Evolutionary conservation across 2,329 filamentous ascomycete species (phyloP).

Genomic region (Mariannaea sp.): DNA sequence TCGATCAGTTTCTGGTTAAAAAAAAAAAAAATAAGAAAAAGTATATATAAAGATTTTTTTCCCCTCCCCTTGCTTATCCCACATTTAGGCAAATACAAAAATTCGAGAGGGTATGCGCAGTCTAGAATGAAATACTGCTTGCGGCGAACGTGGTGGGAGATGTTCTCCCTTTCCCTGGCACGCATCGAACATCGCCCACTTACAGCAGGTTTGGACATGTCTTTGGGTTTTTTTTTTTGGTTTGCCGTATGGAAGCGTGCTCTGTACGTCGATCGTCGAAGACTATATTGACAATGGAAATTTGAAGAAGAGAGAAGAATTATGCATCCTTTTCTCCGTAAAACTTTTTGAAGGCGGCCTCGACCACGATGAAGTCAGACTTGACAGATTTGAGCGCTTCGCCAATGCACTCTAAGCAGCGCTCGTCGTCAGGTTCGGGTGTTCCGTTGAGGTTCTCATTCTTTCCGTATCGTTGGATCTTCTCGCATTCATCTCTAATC

Average conservation of each 20-base stretch:
- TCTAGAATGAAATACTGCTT: slow-evolving; percentile 8
- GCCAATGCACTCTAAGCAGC: slow-evolving; percentile 71
- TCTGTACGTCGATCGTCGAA: slow-evolving; percentile 4
- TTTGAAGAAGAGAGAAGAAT: neutral
- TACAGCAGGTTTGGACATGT: neutral
- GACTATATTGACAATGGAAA: neutral
- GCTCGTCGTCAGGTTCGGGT: slow-evolving; percentile 66
- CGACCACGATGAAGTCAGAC: slow-evolving; percentile 75
- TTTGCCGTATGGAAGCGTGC: neutral
- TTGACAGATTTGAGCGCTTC: slow-evolving; percentile 74
- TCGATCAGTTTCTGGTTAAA: slow-evolving; percentile 17
- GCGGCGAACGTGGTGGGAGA: neutral
- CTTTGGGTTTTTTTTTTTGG: no score
- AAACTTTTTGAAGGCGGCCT: slow-evolving; percentile 71
- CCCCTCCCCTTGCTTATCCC: slow-evolving; percentile 2
- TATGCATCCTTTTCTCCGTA: slow-evolving; percentile 46
- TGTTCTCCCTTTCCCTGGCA: neutral
- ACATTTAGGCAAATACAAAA: slow-evolving; percentile 2
- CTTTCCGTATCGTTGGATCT: slow-evolving; percentile 92
- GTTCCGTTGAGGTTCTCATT: slow-evolving; percentile 78
- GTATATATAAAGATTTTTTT: slow-evolving; percentile 4
- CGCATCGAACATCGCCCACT: neutral
- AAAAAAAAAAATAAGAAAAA: no score
- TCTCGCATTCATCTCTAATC: slow-evolving; percentile 91
- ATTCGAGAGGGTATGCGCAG: slow-evolving; percentile 15